These are phyloP conservation scores for Populus tomentosa DNA, from an alignment of 441 rosid species.

Conservation along the genomic window DNA sequence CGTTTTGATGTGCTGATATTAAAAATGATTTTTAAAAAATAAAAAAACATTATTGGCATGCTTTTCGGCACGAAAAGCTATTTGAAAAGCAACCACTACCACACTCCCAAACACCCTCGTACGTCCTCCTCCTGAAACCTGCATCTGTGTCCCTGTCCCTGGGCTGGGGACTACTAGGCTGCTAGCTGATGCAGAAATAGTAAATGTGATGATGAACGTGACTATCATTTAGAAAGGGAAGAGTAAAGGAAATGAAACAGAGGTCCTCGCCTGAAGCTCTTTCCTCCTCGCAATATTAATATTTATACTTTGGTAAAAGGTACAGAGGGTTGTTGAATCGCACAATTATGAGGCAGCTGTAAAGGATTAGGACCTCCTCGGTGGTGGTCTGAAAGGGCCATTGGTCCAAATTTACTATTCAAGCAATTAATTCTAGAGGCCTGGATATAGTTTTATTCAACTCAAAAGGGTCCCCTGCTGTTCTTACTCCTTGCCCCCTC, in stretches of 20 bases:
- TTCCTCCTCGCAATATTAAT: background rate
- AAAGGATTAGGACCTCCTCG: slow-evolving; percentile 10
- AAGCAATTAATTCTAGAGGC: slow-evolving; percentile 15
- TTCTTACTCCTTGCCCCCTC: background rate
- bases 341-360: slow-evolving; percentile 26
- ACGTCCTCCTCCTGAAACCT: background rate
- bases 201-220: background rate
- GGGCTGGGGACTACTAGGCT: background rate
- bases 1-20: too few relatives aligned
- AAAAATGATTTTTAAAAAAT: too few relatives aligned
- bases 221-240: too few relatives aligned
- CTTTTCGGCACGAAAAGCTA: too few relatives aligned
- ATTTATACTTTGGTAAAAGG: background rate
- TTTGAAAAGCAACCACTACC: too few relatives aligned
- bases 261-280: too few relatives aligned
- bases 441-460: background rate
- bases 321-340: slow-evolving; percentile 21
- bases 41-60: too few relatives aligned
- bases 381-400: slow-evolving; percentile 6
- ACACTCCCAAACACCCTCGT: too few relatives aligned
- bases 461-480: slow-evolving; percentile 14
- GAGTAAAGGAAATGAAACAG: too few relatives aligned
- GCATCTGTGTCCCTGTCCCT: background rate
- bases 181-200: background rate
- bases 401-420: slow-evolving; percentile 23